Percentiles rank a stretch among this genome's conserved stretches.
Evolutionary conservation across 352 stramenopile species (phyloP).

Genomic region (Lagenidium giganteum): DNA sequence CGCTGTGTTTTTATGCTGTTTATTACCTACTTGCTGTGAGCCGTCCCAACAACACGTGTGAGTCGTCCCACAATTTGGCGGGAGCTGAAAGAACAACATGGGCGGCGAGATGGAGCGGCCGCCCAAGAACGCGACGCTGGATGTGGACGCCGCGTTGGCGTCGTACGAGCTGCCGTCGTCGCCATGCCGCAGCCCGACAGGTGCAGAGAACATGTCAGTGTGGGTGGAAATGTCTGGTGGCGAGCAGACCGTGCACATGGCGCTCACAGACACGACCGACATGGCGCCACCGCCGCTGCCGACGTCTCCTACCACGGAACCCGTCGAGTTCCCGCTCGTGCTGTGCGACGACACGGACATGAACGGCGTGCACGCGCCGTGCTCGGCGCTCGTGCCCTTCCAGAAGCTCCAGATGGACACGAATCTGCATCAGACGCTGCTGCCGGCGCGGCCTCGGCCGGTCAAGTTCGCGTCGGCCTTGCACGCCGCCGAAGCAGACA

Average conservation of each 20-base stretch:
- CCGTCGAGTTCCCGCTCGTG: slow-evolving; percentile 54
- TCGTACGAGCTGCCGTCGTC: slow-evolving; percentile 69
- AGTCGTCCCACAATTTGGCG: too few species aligned
- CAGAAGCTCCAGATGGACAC: slow-evolving; percentile 80
- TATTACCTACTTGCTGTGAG: too few species aligned
- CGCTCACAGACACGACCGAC: slow-evolving; percentile 16
- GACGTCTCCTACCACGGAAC: slow-evolving; percentile 1
- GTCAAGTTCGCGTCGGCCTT: slow-evolving; percentile 3
- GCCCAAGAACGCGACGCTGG: background rate
- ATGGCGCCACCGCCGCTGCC: slow-evolving; percentile 2
- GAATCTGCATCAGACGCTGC: slow-evolving; percentile 65
- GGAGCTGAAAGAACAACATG: too few species aligned
- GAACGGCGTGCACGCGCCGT: slow-evolving; percentile 11
- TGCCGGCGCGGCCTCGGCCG: slow-evolving; percentile 25
- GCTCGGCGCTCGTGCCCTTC: slow-evolving; percentile 69
- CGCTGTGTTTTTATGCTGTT: too few species aligned
- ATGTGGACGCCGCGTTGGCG: slow-evolving; percentile 22
- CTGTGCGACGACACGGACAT: slow-evolving; percentile 24
- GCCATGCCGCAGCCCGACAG: slow-evolving; percentile 39
- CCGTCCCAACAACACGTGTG: too few species aligned
- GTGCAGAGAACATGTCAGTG: slow-evolving; percentile 42
- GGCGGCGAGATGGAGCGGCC: too few species aligned
- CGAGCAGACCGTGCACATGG: slow-evolving; percentile 46
- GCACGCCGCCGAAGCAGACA: background rate
- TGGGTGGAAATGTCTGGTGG: slow-evolving; percentile 45